A percentile compares a stretch with the other conserved stretches of the same genome.
Conservation (phyloP, 352 stramenopile species). For the Pythium diclinum region DNA sequence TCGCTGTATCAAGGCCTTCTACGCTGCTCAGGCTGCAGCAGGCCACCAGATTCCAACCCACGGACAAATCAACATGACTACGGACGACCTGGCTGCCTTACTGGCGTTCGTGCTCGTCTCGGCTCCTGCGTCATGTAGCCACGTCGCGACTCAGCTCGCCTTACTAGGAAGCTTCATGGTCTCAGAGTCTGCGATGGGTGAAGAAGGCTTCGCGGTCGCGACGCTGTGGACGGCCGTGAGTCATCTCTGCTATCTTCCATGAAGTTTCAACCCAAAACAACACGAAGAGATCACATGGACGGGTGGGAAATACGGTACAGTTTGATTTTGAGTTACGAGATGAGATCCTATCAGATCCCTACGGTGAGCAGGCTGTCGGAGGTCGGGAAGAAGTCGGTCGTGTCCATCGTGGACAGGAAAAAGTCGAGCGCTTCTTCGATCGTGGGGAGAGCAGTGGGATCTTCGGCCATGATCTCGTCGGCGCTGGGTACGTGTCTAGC, state of each 20-base stretch:
- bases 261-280: neutral
- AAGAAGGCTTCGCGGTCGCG: conserved; percentile 54
- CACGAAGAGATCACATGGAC: neutral
- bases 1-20: conserved; percentile 40
- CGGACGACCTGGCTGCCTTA: conserved; percentile 45
- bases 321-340: neutral
- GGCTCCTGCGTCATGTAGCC: conserved; percentile 39
- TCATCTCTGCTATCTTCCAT: conserved; percentile 34
- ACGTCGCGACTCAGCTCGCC: conserved; percentile 57
- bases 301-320: neutral
- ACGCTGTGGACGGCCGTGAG: conserved; percentile 43
- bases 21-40: conserved; percentile 20
- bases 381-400: neutral
- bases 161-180: conserved; percentile 56
- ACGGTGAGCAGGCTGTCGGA: neutral
- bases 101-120: conserved; percentile 56
- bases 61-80: conserved; percentile 38
- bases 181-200: conserved; percentile 30
- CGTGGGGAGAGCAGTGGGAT: conserved; percentile 9
- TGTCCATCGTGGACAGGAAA: conserved; percentile 19
- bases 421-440: conserved; percentile 32
- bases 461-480: conserved; percentile 8
- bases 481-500: neutral
- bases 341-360: neutral
- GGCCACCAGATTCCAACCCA: conserved; percentile 13